These are phyloP conservation scores for Triticum timopheevii DNA, from an alignment of 176 grass and related monocot species.

Conservation along the genomic window DNA sequence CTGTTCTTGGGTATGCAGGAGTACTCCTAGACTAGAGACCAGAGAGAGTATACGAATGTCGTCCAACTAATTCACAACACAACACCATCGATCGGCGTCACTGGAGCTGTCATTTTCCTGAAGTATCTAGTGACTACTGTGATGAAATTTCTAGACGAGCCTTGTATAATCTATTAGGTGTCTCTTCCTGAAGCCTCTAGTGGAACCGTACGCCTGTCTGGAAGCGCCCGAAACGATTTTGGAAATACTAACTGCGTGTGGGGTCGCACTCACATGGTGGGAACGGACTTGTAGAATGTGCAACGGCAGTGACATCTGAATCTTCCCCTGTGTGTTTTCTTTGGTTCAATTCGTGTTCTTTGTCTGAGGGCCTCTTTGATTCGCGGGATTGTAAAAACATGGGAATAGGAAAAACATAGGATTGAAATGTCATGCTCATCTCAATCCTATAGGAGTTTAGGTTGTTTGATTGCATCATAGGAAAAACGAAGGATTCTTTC, in stretches of 20 bases:
- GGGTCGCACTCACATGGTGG: background rate
- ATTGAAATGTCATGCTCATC: too few relatives aligned
- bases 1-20: background rate
- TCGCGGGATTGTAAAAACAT: too few relatives aligned
- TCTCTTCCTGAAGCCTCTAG: conserved; percentile 1
- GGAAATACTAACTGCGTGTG: background rate
- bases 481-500: too few relatives aligned
- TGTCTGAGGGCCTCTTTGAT: background rate
- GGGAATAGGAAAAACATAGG: too few relatives aligned
- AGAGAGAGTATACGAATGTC: too few relatives aligned
- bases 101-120: background rate
- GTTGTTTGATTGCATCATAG: too few relatives aligned
- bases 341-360: background rate
- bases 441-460: too few relatives aligned
- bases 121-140: background rate
- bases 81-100: background rate
- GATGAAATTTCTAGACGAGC: background rate
- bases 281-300: background rate
- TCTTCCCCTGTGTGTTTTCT: background rate
- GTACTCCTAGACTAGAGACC: too few relatives aligned
- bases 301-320: background rate
- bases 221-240: background rate
- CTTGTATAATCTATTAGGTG: background rate
- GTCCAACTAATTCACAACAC: background rate
- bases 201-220: background rate